Evolutionary conservation across 2,329 filamentous ascomycete species (phyloP), one percentile per base, ranked within the genome.

Genomic region (Cladosporium colombiae): DNA sequence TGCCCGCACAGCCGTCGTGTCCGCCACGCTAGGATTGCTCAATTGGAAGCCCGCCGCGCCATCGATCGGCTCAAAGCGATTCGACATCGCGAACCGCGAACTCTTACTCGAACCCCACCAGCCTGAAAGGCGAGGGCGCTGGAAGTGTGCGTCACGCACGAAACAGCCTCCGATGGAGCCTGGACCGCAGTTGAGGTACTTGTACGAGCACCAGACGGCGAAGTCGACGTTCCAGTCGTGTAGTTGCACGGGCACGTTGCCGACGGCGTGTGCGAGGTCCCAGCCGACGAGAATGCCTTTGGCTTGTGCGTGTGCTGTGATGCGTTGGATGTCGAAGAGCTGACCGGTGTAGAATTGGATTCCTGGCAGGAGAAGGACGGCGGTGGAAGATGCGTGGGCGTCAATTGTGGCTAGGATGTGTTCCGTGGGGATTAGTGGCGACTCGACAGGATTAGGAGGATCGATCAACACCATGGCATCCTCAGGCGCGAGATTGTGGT

Each of bases 201-300:
- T 97, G 84, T 97, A 97, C 18, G 89, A 93, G 78, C 93, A 97
- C 93, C 93, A 97, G 67, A 87, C 91, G 14, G 93, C 93, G 73
- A 96, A 96, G 77, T 97, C 93, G 31, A 96, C 92, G 70, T 91
- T 85, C 93, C 93, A 97, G 70, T 94, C 91, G 77, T 96, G 92
- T 23, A 97, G 83, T 65, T 83, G 80, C 21, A 97, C 80, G 59
- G 90, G 87, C 2, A 96, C 91, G 74, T 97, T 97, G 31, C 93
- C 93, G 23, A 87, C 91, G 0, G 92, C 91, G 76, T 96, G 92
- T 0, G 93, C 93, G 31, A 95, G 87, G 75, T 96, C 93, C 92
- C 92, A 96, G 31, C 92, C 92, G 8, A 95, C 88, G 2, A 88
- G 77, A 60, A 96, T 86, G 62, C 88, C 90, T 67, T 86, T 86